These are phyloP conservation scores for Apiospora kogelbergensis DNA, from an alignment of 2,329 filamentous ascomycete species.

Conservation along the genomic window DNA sequence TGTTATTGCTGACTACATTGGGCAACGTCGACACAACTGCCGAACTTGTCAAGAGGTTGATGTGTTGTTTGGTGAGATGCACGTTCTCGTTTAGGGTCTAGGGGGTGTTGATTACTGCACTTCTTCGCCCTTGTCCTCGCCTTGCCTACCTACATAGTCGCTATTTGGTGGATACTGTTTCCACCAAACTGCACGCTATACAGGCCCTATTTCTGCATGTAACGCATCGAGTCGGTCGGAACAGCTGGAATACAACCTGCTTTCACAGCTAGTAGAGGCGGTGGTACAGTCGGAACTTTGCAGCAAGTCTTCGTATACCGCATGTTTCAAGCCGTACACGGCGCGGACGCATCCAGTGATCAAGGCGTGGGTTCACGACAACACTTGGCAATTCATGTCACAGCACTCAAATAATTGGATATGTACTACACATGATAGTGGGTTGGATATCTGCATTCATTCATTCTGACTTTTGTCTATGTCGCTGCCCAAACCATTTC, in stretches of 20 bases:
- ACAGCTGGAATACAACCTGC: background rate
- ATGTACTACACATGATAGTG: background rate
- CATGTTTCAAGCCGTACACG: background rate
- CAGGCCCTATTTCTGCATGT: background rate
- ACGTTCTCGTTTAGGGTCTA: background rate
- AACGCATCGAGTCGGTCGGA: background rate
- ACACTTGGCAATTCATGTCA: background rate
- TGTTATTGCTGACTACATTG: background rate
- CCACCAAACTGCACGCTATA: background rate
- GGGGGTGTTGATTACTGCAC: background rate
- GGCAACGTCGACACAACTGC: background rate
- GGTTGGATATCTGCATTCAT: slow-evolving; percentile 10
- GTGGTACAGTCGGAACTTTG: background rate
- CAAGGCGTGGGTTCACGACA: background rate
- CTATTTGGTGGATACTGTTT: background rate
- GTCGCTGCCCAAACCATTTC: slow-evolving; percentile 14
- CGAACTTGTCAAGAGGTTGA: background rate
- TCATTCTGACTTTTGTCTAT: slow-evolving; percentile 18
- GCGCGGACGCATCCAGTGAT: background rate
- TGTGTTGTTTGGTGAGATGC: background rate
- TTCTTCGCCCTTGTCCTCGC: background rate
- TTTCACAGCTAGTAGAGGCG: background rate
- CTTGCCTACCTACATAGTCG: no score
- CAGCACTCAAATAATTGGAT: background rate
- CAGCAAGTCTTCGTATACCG: background rate